Evolutionary conservation across 1,284 basidiomycete genomes (phyloP).

Genomic region (Ustilago xerochloae): DNA sequence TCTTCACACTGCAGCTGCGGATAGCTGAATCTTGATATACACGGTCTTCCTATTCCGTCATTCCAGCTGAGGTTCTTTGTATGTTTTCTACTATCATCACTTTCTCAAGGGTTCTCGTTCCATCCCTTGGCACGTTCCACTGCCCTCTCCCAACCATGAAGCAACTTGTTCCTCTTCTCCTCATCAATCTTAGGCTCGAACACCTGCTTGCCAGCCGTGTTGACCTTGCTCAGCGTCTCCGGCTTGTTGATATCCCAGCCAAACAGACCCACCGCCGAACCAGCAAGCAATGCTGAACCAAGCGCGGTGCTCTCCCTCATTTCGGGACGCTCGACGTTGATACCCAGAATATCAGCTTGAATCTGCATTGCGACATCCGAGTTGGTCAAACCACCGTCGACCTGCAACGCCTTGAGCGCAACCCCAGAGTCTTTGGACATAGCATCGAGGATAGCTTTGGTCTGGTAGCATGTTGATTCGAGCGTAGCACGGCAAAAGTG

Average conservation of each 20-base stretch:
- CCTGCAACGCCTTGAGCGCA: constrained; percentile 84
- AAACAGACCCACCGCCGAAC: constrained; percentile 84
- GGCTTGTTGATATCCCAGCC: constrained; percentile 93
- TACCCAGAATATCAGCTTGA: constrained; percentile 91
- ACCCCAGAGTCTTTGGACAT: constrained; percentile 84
- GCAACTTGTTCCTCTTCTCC: constrained; percentile 67
- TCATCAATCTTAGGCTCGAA: constrained; percentile 77
- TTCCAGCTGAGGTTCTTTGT: neutral
- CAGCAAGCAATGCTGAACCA: constrained; percentile 95
- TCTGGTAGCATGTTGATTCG: constrained; percentile 84
- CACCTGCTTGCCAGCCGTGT: constrained; percentile 80
- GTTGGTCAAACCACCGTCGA: constrained; percentile 77
- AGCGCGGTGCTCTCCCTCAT: constrained; percentile 99
- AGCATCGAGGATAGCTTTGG: constrained; percentile 90
- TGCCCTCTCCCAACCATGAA: constrained; percentile 62
- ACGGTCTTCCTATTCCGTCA: too few relatives aligned
- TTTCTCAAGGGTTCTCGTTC: constrained; percentile 48
- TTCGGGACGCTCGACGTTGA: constrained; percentile 87
- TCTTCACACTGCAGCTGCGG: too few relatives aligned
- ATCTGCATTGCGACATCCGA: constrained; percentile 84
- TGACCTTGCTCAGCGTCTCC: constrained; percentile 87
- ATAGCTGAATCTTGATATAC: neutral
- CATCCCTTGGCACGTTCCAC: constrained; percentile 59
- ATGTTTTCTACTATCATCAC: neutral
- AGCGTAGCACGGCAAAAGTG: constrained; percentile 89